Evolutionary conservation across 768 basidiomycete species (phyloP), one percentile per base, ranked within the genome.

Genomic region (Hortiboletus campestris): DNA sequence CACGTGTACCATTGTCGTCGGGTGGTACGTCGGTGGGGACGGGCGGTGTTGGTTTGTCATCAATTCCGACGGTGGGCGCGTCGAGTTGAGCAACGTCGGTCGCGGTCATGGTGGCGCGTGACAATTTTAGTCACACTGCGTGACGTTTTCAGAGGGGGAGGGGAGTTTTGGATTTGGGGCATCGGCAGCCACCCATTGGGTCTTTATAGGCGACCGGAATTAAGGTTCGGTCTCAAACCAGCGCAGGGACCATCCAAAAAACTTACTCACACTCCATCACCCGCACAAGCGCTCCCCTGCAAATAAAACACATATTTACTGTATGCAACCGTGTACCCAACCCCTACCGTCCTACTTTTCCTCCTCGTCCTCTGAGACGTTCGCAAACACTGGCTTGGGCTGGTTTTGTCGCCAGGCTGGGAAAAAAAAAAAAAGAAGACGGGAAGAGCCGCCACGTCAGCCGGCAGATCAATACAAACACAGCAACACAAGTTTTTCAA

Each of bases 391-490:
- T 0, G 93, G 84, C 70, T 85, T 84, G 51, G 94, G 92, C 69
- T 95, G 92, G 74, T 88, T 94, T 65, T 77, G 73, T 74, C 79
- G 82, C 92, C 93, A 94, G 38, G 93, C 92, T 94, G 79, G 78
- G 74, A 75, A 76, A 76, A 69, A 74, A 76, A 69, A 74, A 77
- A 78, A 76, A 77, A 70, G 75, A 76, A 77, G 76, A 59, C 63
- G 57, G 60, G 56, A 65, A 68, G 55, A 60, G 48, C 68, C 71
- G 83, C 80, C 82, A 85, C 83, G 83, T 86, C 82, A 85, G 82
- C 67, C 64, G 60, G 50, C 58, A 64, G 67, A 70, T 63, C 61
- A 67, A 54, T 47, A 67, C 63, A 73, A 72, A 73, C 56, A 72
- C 49, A 48, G 43, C 68, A 68, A 68, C 55, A 72, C 62, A 70